Evolutionary conservation across 106 monocot species (phyloP), one percentile per base, ranked within the genome.

Genomic region (Dendrobium huoshanense): DNA sequence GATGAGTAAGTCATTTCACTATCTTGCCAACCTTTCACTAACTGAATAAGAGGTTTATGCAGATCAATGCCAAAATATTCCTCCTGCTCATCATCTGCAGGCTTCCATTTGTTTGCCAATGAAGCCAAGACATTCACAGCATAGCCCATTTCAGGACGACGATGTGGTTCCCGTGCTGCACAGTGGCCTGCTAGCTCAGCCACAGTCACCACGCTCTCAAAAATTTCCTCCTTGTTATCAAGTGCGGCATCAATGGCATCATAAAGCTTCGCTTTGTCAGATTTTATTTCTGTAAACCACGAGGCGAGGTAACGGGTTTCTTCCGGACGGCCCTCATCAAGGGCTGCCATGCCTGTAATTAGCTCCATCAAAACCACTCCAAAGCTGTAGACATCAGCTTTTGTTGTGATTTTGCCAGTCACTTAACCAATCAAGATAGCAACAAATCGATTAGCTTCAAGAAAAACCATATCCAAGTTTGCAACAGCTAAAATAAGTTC

Each of bases 281-380:
- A 83, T 33, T 83, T 84, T 22, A 79, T 79, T n/a, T 77, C 48
- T 13, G 17, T 75, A 67, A 89, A 89, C 86, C 87, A 89, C 68
- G 89, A 84, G 7, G 89, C 87, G 0, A 89, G 82, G 80, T 89
- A 79, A 5, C 81, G 87, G 49, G 33, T 82, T 67, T 86, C 87
- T 75, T 89, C 89, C 6, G 82, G 74, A 5, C 89, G 75, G 7
- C 54, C 75, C 43, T 89, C 87, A 67, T 89, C 89, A 4, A 89
- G 80, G 16, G 89, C 89, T 16, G 56, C 79, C 41, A 89, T 45
- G n/a, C 89, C 89, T 4, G 87, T 89, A 24, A 89, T 24, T 10
- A 89, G 84, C 73, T 89, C 89, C 89, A 89, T 89, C 22, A 89
- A 59, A 20, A 89, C 89, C 6, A 89, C 89, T 19, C 89, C 89